These are phyloP conservation scores for Monosporascus sp. DNA, from an alignment of 2,329 filamentous ascomycete species.

Conservation along the genomic window DNA sequence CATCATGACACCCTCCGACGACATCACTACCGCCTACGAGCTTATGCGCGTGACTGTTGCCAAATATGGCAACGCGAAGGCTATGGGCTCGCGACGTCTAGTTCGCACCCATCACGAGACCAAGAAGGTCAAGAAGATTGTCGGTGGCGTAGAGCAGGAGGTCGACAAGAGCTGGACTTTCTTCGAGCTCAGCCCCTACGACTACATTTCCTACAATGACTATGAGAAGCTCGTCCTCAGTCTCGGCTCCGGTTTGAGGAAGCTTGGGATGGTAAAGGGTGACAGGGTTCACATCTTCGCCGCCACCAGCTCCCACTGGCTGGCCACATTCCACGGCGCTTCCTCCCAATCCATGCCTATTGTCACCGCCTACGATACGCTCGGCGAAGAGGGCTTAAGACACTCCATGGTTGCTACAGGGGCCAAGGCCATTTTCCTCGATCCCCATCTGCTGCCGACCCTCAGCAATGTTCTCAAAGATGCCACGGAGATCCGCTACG, in stretches of 20 bases:
- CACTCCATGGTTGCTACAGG: conserved; percentile 68
- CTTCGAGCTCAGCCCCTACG: conserved; percentile 76
- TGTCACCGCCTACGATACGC: conserved; percentile 72
- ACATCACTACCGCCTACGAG: conserved; percentile 70
- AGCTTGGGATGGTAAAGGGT: conserved; percentile 64
- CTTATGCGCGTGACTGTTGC: conserved; percentile 63
- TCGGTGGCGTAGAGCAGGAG: conserved; percentile 73
- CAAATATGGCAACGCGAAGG: conserved; percentile 60
- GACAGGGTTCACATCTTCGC: conserved; percentile 77
- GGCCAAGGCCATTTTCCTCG: conserved; percentile 67
- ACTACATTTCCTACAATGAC: conserved; percentile 71
- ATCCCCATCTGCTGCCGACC: conserved; percentile 62
- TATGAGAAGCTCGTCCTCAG: conserved; percentile 67
- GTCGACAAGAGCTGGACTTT: conserved; percentile 87
- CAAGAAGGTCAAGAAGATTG: conserved; percentile 84
- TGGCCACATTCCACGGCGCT: conserved; percentile 45
- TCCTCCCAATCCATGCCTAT: conserved; percentile 74
- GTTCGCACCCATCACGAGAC: conserved; percentile 74
- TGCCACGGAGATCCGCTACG: conserved; percentile 43
- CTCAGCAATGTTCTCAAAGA: conserved; percentile 49
- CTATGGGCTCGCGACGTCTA: conserved; percentile 65
- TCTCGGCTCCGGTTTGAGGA: conserved; percentile 64
- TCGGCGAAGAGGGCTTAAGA: conserved; percentile 65
- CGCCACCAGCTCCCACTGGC: conserved; percentile 58
- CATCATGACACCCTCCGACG: conserved; percentile 52